Evolutionary conservation across 1,284 basidiomycete genomes (phyloP).

Genomic region (Vanrija sp.): DNA sequence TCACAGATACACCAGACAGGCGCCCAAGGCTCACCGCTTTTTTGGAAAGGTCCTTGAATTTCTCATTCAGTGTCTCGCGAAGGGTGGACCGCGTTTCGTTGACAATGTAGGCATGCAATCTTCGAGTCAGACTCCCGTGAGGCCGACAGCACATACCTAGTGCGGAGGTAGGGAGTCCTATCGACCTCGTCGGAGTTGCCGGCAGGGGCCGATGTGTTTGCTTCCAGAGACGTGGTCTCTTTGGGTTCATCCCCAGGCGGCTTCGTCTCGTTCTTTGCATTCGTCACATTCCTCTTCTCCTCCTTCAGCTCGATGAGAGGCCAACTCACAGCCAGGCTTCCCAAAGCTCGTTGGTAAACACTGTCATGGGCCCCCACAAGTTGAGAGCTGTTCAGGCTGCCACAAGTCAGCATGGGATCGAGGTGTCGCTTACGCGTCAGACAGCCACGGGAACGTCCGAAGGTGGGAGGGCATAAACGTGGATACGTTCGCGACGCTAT

Average conservation of each 20-base stretch:
- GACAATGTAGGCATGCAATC: slow-evolving; percentile 24
- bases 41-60: too few species aligned
- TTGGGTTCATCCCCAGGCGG: too few species aligned
- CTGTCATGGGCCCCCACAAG: too few species aligned
- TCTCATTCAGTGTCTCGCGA: too few species aligned
- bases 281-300: not conserved
- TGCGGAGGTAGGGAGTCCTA: too few species aligned
- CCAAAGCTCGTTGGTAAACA: slow-evolving; percentile 2
- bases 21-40: too few species aligned
- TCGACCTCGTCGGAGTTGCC: too few species aligned
- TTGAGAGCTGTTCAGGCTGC: not conserved
- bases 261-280: not conserved
- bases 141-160: not conserved
- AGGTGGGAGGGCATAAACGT: not conserved
- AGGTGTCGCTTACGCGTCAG: not conserved
- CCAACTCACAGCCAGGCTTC: slow-evolving; percentile 8
- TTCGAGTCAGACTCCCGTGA: not conserved
- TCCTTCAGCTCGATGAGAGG: slow-evolving; percentile 16
- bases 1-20: too few species aligned
- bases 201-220: too few species aligned
- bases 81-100: slow-evolving; percentile 16
- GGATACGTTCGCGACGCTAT: slow-evolving; percentile 10
- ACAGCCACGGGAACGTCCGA: not conserved
- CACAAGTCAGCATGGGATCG: too few species aligned
- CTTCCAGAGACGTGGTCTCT: not conserved